These are phyloP conservation scores for Gloeopeniophorella convolvens DNA, from an alignment of 768 basidiomycete species.

Conservation along the genomic window DNA sequence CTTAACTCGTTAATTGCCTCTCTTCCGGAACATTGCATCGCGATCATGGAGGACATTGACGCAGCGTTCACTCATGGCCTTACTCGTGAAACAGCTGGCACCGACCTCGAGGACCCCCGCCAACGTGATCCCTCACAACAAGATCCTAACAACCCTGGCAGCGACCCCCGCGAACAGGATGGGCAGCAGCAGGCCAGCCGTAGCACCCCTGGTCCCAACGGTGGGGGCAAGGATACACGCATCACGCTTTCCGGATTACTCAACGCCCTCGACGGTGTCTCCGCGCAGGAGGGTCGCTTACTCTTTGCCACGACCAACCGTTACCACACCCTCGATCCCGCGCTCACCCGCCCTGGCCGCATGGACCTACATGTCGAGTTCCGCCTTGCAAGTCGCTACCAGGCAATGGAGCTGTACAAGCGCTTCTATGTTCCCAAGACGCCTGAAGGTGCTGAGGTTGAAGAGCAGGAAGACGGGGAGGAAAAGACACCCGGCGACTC, in stretches of 20 bases:
- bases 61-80: conserved; percentile 55
- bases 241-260: conserved; percentile 69
- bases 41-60: conserved; percentile 82
- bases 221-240: conserved; percentile 22
- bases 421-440: conserved; percentile 55
- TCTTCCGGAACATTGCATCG: conserved; percentile 66
- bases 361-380: conserved; percentile 80
- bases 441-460: conserved; percentile 21
- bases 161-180: conserved; percentile 10
- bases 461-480: conserved; percentile 24
- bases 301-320: conserved; percentile 78
- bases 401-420: conserved; percentile 58
- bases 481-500: conserved; percentile 23
- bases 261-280: conserved; percentile 75
- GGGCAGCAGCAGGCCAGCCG: conserved; percentile 1
- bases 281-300: conserved; percentile 76
- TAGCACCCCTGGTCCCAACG: neutral
- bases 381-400: conserved; percentile 62
- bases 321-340: conserved; percentile 61
- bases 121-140: conserved; percentile 26
- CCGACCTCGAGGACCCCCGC: conserved; percentile 23
- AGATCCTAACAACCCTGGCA: conserved; percentile 1
- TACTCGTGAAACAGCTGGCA: conserved; percentile 27
- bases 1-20: conserved; percentile 52
- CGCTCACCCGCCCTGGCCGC: conserved; percentile 69